Conservation (phyloP, 352 stramenopile species). For the Globisporangium spinosum region DNA sequence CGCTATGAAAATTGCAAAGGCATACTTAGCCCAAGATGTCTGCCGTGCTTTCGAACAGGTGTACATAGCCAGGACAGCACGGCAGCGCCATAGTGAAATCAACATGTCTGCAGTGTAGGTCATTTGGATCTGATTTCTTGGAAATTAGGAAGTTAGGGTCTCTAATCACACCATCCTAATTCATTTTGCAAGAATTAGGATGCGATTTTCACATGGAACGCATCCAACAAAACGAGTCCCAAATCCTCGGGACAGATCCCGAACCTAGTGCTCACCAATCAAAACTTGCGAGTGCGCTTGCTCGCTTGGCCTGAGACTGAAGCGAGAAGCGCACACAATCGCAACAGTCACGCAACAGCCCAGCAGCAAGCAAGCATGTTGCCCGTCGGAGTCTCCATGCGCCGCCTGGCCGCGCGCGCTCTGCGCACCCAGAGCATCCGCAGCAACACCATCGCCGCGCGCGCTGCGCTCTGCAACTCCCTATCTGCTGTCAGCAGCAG, state of each 20-base stretch:
- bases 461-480: conserved; percentile 10
- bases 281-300: conserved; percentile 4
- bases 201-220: background rate
- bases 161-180: too few species aligned
- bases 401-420: conserved; percentile 20
- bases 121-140: too few species aligned
- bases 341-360: conserved; percentile 16
- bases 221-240: background rate
- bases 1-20: too few species aligned
- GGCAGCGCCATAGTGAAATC: too few species aligned
- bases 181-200: too few species aligned
- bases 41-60: too few species aligned
- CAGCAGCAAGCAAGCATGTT: conserved; percentile 23
- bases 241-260: conserved; percentile 22
- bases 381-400: conserved; percentile 27
- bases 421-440: conserved; percentile 10
- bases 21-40: too few species aligned
- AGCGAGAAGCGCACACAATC: conserved; percentile 7
- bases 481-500: conserved; percentile 29
- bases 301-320: conserved; percentile 2
- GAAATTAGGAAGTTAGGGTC: too few species aligned
- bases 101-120: too few species aligned
- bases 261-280: conserved; percentile 11
- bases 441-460: conserved; percentile 1
- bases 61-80: too few species aligned